Base-by-base conservation (phyloP, 2,329 filamentous ascomycete species). In the Colletotrichum sp. region DNA sequence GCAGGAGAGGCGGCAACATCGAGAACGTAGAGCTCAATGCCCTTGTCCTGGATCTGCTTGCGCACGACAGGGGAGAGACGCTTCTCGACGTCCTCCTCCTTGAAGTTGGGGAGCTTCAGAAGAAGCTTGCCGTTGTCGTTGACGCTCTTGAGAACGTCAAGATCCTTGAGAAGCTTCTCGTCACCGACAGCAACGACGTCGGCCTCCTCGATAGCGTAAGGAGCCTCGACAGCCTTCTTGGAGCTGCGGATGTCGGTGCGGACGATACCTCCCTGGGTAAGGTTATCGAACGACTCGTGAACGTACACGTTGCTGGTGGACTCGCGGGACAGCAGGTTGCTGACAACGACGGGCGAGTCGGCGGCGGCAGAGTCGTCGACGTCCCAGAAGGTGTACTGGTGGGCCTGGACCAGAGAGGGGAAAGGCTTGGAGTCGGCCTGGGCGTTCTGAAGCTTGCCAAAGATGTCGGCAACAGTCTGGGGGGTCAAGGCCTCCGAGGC, bases 361-460 rank as follows among this genome's bases (percentile, higher is more conserved):
- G 90, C 89, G 67, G 93, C 90, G 2, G 88, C 85, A 32, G 96
- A 96, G 83, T 93, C 91, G 82, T 98, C 96, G 55, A 94, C 83
- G 79, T 98, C 95, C 96, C 96, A 99, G 90, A 99, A 98, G 15
- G 93, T 93, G 87, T 97, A 99, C 85, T 99, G 94, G 84, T 95
- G 91, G 24, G 93, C 92, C 78, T 92, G 88, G 71, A 93, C 84
- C 63, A 88, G 83, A n/a, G 77, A 88, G 73, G 79, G 84, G 76
- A 82, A 82, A 72, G 84, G 80, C 72, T 86, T 85, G 28, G 85
- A 82, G 65, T 86, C 84, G 69, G 86, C 90, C 79, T 94, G 94
- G 77, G 79, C 52, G 28, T 92, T 92, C 78, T 79, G 74, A 15
- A 82, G 79, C 80, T 92, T 91, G 82, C 83, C 85, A 74, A 87